Evolutionary conservation across 768 basidiomycete species (phyloP), one percentile per base, ranked within the genome.

Genomic region (Serendipita indica): DNA sequence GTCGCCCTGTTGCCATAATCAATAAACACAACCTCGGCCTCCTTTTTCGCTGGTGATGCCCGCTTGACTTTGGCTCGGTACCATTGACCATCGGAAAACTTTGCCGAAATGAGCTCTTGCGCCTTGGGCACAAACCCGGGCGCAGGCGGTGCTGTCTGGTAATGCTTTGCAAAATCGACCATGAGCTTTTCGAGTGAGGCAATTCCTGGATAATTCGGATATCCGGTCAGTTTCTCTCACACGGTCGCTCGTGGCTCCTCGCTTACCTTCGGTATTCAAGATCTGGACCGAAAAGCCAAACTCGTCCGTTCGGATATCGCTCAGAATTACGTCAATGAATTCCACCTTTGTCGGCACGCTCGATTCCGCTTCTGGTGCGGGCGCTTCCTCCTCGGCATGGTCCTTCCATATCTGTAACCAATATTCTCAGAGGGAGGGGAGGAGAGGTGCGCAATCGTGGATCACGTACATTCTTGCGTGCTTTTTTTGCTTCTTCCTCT

Each of bases 1-100:
- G 78, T 86, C 66, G 94, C 91, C 69, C 92, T 87, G 70, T 99
- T 98, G 32, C 94, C 94, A 67, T 94, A 89, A 68, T 89, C 86
- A 64, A 97, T 93, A 72, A 97, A 97, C 5, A 84, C 83, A 33
- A 99, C 84, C 68, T 96, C 89, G 3, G 90, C 92, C 70, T 96
- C 90, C 67, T 86, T 91, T 72, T 93, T 96, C 39, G 88, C 65
- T 3, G 89, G 81, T 43, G 89, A 93, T n/a, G 80, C 73, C 20
- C 88, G 79, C 57, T 86, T 85, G 61, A 97, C 83, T 72, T 83
- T 88, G 41, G 94, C 94, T 57, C 94, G 86, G 71, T 98, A 97
- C 96, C 94, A 99, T 49, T 84, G 75, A 5, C 89, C 89, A 65
- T 96, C 87, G 49, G 86, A 87, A 72, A 97, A 97, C 67, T 91